phyloP scores from a whole-genome alignment of 31 red algal species.

The Asparagopsis taxiformis region DNA sequence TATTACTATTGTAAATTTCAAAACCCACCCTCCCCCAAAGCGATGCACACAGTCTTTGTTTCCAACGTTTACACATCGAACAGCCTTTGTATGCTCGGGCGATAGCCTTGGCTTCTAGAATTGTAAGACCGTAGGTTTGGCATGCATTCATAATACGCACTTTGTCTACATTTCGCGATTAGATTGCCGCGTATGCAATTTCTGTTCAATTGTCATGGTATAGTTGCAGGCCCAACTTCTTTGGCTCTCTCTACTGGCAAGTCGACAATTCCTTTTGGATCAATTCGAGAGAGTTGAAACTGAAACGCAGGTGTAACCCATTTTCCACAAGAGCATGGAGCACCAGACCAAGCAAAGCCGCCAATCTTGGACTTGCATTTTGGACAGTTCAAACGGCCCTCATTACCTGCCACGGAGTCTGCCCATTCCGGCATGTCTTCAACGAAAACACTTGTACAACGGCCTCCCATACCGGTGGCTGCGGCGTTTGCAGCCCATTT shows the following conservation, averaged over 20 bases:
- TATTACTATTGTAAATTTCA: conserved; percentile 8
- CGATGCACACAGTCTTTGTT: not conserved
- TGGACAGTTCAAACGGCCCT: conserved; percentile 50
- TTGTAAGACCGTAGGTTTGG: too few relatives aligned
- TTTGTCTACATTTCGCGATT: too few relatives aligned
- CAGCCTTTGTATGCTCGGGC: too few relatives aligned
- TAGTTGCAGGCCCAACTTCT: too few relatives aligned
- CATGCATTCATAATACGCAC: too few relatives aligned
- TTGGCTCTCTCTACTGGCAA: too few relatives aligned
- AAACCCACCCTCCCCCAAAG: not conserved
- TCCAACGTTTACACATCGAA: too few relatives aligned
- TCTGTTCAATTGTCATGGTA: too few relatives aligned
- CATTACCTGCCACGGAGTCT: conserved; percentile 11
- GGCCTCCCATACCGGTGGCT: conserved; percentile 14
- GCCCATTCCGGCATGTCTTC: conserved; percentile 38
- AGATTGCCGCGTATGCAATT: too few relatives aligned
- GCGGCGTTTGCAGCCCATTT: conserved; percentile 12
- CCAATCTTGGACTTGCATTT: conserved; percentile 52
- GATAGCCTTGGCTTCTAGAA: too few relatives aligned
- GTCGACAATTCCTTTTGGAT: conserved; percentile 41
- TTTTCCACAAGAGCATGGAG: conserved; percentile 71
- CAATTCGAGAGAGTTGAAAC: conserved; percentile 63
- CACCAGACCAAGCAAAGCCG: conserved; percentile 67
- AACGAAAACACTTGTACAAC: conserved; percentile 58
- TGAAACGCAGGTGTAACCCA: conserved; percentile 81